Conservation (phyloP, 345 rosid genomes). For the Gossypioides kirkii region DNA sequence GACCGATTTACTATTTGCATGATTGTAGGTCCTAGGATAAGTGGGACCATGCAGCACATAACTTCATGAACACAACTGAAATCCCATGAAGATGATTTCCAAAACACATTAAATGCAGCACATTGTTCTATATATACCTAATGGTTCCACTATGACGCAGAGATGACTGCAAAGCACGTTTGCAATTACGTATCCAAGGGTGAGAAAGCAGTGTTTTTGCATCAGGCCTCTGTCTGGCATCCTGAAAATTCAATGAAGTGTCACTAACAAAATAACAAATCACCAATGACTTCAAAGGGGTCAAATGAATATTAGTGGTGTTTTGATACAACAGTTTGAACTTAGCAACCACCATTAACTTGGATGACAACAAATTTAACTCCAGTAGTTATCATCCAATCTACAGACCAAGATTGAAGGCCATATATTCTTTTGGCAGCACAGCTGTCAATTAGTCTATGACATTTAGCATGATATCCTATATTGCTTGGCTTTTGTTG, state of each 20-base stretch:
- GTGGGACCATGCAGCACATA: background rate
- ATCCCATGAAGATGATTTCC: background rate
- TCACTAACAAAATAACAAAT: conserved; percentile 12
- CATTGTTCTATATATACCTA: conserved; percentile 37
- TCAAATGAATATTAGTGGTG: conserved; percentile 1
- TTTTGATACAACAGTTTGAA: background rate
- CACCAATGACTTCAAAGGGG: conserved; percentile 1
- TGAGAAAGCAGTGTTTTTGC: conserved; percentile 97
- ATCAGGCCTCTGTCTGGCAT: conserved; percentile 98
- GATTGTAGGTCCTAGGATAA: background rate
- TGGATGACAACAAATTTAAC: background rate
- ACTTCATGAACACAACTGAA: background rate
- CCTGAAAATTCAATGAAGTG: conserved; percentile 45
- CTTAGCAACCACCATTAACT: background rate
- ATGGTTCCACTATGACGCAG: conserved; percentile 74
- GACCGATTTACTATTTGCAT: background rate
- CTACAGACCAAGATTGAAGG: background rate
- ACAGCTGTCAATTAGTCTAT: background rate
- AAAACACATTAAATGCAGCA: background rate
- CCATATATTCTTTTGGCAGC: conserved; percentile 1
- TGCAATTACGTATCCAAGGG: conserved; percentile 89
- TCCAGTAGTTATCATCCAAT: background rate
- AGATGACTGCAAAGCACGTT: conserved; percentile 86
- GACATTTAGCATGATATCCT: background rate
- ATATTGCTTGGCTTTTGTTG: background rate